phyloP scores from a whole-genome alignment of 257 asterid species.

The Primulina eburnea region DNA sequence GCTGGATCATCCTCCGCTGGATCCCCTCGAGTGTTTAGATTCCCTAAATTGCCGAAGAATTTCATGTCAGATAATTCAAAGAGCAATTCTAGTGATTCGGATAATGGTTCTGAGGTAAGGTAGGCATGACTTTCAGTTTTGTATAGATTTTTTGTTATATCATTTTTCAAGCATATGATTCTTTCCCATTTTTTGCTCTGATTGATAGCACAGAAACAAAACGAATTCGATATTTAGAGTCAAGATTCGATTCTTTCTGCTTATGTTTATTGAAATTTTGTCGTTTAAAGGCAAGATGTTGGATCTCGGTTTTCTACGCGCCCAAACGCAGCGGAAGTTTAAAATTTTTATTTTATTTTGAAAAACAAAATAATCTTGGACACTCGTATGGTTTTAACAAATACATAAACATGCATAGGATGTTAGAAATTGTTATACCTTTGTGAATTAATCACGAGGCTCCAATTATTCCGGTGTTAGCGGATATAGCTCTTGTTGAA shows the following conservation, averaged over 20 bases:
- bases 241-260: neutral
- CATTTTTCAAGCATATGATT: neutral
- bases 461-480: too few relatives aligned
- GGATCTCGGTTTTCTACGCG: too few relatives aligned
- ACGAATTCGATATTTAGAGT: neutral
- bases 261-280: neutral
- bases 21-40: conserved; percentile 38
- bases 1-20: conserved; percentile 13
- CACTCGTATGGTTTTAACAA: too few relatives aligned
- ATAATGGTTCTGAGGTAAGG: conserved; percentile 24
- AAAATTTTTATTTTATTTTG: too few relatives aligned
- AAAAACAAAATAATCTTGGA: too few relatives aligned
- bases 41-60: conserved; percentile 45
- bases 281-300: neutral
- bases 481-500: too few relatives aligned
- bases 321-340: too few relatives aligned
- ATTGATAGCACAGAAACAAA: neutral
- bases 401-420: too few relatives aligned
- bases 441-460: too few relatives aligned
- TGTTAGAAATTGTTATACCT: too few relatives aligned
- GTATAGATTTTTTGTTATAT: conserved; percentile 24
- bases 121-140: neutral
- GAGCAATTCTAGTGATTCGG: conserved; percentile 35
- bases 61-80: conserved; percentile 38
- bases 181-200: neutral